Percentiles rank a stretch among this genome's conserved stretches.
Evolutionary conservation across 2,329 filamentous ascomycete species (phyloP).

Genomic region (Trichoderma sp.): DNA sequence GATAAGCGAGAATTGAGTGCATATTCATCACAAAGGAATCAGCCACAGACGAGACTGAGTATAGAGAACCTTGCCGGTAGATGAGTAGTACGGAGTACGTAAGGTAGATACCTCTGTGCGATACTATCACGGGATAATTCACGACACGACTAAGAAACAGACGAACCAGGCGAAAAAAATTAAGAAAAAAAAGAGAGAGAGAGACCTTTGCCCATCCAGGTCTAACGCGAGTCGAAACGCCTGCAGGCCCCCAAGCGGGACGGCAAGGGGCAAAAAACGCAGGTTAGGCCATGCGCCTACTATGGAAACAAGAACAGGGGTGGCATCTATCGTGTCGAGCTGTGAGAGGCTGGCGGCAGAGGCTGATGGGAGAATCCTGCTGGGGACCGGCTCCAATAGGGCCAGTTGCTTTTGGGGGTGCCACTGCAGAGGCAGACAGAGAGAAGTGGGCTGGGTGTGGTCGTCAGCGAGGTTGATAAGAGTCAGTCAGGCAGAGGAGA

Average conservation of each 20-base stretch:
- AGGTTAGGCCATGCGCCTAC: conserved; percentile 9
- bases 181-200: neutral
- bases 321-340: conserved; percentile 34
- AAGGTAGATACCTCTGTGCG: neutral
- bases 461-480: conserved; percentile 4
- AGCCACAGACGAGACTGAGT: neutral
- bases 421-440: neutral
- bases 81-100: neutral
- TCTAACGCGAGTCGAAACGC: neutral
- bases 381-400: conserved; percentile 17
- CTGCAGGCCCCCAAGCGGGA: conserved; percentile 11
- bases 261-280: conserved; percentile 9
- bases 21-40: neutral
- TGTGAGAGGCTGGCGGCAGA: conserved; percentile 35
- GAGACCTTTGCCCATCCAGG: neutral
- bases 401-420: neutral
- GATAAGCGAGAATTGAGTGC: neutral
- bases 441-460: neutral
- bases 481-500: neutral
- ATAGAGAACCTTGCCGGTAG: neutral
- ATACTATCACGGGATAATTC: neutral
- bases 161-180: neutral
- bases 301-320: conserved; percentile 15
- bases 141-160: neutral
- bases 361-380: conserved; percentile 27